Percentiles rank a stretch among this genome's conserved stretches.
Evolutionary conservation across 2,329 filamentous ascomycete genomes (phyloP).

Genomic region (Verticillium zaregamsianum): DNA sequence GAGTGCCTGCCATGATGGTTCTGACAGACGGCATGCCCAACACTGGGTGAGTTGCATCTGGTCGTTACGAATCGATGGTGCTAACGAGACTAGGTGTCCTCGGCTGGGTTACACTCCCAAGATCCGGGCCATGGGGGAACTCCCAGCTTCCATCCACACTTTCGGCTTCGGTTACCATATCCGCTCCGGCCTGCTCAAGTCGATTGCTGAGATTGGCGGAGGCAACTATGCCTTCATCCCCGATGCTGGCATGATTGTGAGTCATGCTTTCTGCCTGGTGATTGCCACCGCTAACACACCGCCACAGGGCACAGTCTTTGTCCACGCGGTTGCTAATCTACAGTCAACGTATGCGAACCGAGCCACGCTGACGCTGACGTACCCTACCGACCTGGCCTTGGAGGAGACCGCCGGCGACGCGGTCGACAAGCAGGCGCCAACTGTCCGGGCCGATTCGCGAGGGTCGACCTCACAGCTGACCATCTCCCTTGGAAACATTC

Average conservation of each 20-base stretch:
- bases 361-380: constrained; percentile 37
- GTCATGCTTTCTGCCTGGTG: constrained; percentile 4
- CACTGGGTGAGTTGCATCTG: constrained; percentile 17
- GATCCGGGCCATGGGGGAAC: constrained; percentile 32
- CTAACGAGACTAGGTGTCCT: constrained; percentile 32
- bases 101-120: constrained; percentile 50
- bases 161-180: constrained; percentile 51
- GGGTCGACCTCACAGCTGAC: constrained; percentile 21
- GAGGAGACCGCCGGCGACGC: constrained; percentile 33
- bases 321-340: constrained; percentile 58
- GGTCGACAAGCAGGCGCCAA: constrained; percentile 26
- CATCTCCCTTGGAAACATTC: constrained; percentile 46
- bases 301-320: constrained; percentile 50
- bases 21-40: constrained; percentile 54
- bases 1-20: constrained; percentile 48
- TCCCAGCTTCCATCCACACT: constrained; percentile 44
- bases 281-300: constrained; percentile 3
- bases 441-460: constrained; percentile 8
- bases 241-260: constrained; percentile 55
- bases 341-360: constrained; percentile 53
- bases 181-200: constrained; percentile 51
- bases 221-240: constrained; percentile 60
- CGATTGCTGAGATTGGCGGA: constrained; percentile 52
- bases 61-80: background rate
- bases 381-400: constrained; percentile 30